These are phyloP conservation scores for Phytopythium boreale DNA, from an alignment of 352 stramenopile genomes.

Conservation along the genomic window DNA sequence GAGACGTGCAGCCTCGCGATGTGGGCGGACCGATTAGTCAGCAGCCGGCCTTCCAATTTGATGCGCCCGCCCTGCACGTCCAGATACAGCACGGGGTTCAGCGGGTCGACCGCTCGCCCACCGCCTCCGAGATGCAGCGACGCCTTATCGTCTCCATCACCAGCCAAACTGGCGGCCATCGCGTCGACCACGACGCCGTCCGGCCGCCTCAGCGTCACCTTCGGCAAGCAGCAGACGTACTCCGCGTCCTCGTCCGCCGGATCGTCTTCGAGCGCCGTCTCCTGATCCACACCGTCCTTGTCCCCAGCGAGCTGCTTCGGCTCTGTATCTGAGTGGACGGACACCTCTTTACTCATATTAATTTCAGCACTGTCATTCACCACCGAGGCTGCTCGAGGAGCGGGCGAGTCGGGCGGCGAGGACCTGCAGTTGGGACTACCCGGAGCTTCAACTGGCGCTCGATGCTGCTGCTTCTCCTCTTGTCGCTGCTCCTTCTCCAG, in stretches of 20 bases:
- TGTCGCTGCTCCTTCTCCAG: background rate
- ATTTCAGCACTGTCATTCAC: background rate
- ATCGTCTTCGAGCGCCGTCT: background rate
- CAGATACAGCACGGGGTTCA: background rate
- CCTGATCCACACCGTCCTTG: too few species aligned
- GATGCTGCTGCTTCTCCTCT: background rate
- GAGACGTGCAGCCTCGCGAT: background rate
- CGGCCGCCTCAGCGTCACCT: background rate
- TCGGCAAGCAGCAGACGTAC: conserved; percentile 5
- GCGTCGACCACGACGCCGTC: background rate
- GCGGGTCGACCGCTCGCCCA: background rate
- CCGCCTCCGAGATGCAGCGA: background rate
- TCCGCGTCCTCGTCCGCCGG: background rate
- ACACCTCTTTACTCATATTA: background rate
- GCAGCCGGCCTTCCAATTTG: background rate
- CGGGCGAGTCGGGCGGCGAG: background rate
- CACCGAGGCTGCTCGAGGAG: background rate
- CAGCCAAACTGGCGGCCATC: background rate
- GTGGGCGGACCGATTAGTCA: background rate
- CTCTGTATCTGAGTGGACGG: background rate
- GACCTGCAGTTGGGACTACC: background rate
- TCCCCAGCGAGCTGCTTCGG: background rate
- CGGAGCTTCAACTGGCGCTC: background rate
- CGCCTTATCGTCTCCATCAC: too few species aligned
- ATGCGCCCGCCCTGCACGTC: background rate